A percentile compares a stretch with the other conserved stretches of the same genome.
phyloP scores from a whole-genome alignment of 805 yeast genomes.

The Suhomyces canberraensis region DNA sequence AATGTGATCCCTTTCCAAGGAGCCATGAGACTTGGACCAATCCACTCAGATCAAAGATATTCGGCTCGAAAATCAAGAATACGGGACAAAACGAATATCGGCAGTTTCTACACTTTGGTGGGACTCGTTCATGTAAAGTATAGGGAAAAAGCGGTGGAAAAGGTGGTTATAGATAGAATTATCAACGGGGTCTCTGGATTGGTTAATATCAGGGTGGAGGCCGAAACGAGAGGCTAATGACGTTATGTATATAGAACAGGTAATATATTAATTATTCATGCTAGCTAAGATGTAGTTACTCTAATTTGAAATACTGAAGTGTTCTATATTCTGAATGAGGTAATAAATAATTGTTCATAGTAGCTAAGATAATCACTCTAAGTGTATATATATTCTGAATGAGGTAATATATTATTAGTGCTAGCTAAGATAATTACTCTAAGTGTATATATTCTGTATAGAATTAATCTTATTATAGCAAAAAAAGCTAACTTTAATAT shows the following conservation, averaged over 20 bases:
- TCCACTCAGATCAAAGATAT: constrained; percentile 10
- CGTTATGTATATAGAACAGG: neutral
- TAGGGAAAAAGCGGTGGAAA: constrained; percentile 18
- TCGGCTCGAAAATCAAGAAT: constrained; percentile 11
- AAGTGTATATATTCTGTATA: too few relatives aligned
- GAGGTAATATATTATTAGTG: too few relatives aligned
- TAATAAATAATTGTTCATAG: too few relatives aligned
- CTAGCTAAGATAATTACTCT: too few relatives aligned
- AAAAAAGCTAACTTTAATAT: too few relatives aligned
- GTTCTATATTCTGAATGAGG: too few relatives aligned
- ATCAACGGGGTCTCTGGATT: constrained; percentile 32
- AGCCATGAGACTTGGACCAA: constrained; percentile 19
- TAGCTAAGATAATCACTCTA: too few relatives aligned
- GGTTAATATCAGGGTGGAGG: constrained; percentile 16
- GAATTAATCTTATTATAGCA: too few relatives aligned
- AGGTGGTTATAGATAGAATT: constrained; percentile 21
- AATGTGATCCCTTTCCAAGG: constrained; percentile 32
- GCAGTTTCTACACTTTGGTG: constrained; percentile 36
- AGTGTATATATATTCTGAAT: too few relatives aligned
- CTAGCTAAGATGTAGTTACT: too few relatives aligned
- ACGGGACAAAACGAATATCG: constrained; percentile 24
- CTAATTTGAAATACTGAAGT: too few relatives aligned
- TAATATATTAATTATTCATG: too few relatives aligned
- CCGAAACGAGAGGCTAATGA: neutral
- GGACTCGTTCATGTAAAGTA: constrained; percentile 32